These are phyloP conservation scores for Barnettozyma populi DNA, from an alignment of 805 yeast genomes.

Conservation along the genomic window DNA sequence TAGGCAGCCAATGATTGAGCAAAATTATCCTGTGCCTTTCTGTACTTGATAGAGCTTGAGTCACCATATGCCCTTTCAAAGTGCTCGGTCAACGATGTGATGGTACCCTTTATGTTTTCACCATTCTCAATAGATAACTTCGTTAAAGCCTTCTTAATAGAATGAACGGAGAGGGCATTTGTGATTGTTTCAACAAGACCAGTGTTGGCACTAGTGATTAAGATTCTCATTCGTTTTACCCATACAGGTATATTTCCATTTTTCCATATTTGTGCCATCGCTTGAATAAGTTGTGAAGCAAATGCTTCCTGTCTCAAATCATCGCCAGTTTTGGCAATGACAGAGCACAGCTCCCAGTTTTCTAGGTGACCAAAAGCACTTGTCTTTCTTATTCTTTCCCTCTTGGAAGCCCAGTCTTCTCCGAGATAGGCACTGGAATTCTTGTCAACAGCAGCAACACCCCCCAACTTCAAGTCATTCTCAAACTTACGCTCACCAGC, in stretches of 20 bases:
- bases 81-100: conserved; percentile 74
- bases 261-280: conserved; percentile 83
- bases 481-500: conserved; percentile 91
- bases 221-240: conserved; percentile 90
- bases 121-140: conserved; percentile 63
- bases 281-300: conserved; percentile 89
- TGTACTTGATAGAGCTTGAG: conserved; percentile 46
- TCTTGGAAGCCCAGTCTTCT: conserved; percentile 89
- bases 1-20: conserved; percentile 86
- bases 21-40: conserved; percentile 78
- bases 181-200: conserved; percentile 96
- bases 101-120: conserved; percentile 62
- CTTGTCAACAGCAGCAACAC: conserved; percentile 36
- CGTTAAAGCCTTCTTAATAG: conserved; percentile 88
- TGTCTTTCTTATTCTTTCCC: conserved; percentile 68
- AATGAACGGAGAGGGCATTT: conserved; percentile 88
- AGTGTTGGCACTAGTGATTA: conserved; percentile 83
- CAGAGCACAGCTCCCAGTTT: conserved; percentile 94
- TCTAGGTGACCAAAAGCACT: conserved; percentile 81
- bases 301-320: conserved; percentile 96
- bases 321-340: conserved; percentile 93
- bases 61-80: conserved; percentile 73
- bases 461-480: conserved; percentile 85
- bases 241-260: conserved; percentile 65
- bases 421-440: conserved; percentile 56